Conservation (phyloP, 805 yeast genomes). For the Wickerhamiella qilinensis region DNA sequence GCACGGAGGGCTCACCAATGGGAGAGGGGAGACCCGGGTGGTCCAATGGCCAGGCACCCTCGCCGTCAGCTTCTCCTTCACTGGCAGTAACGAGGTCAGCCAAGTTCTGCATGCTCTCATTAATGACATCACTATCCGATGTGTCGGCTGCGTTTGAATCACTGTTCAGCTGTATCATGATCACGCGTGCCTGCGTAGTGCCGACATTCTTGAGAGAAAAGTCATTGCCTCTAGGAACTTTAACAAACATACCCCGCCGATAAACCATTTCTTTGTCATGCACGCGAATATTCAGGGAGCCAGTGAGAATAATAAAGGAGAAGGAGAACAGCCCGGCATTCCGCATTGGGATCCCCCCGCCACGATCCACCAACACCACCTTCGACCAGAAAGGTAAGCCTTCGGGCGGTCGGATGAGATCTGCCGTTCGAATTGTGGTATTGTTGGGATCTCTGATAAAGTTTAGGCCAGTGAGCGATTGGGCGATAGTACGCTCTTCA, state of each 20-base stretch:
- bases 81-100: too few relatives aligned
- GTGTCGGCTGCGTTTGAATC: too few relatives aligned
- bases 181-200: background rate
- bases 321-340: slow-evolving; percentile 9
- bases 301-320: slow-evolving; percentile 12
- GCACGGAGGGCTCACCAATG: too few relatives aligned
- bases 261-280: slow-evolving; percentile 8
- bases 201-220: slow-evolving; percentile 8
- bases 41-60: too few relatives aligned
- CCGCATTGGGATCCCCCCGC: slow-evolving; percentile 6
- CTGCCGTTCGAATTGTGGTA: slow-evolving; percentile 3
- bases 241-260: slow-evolving; percentile 10
- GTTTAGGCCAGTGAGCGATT: slow-evolving; percentile 6
- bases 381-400: slow-evolving; percentile 6
- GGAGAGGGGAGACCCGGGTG: too few relatives aligned
- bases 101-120: too few relatives aligned
- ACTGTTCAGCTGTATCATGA: slow-evolving; percentile 2
- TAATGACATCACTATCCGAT: too few relatives aligned
- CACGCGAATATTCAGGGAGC: slow-evolving; percentile 7
- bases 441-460: slow-evolving; percentile 5
- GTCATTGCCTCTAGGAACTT: slow-evolving; percentile 13
- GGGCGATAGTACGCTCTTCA: slow-evolving; percentile 10
- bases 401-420: slow-evolving; percentile 4
- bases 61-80: too few relatives aligned
- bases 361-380: slow-evolving; percentile 8